These are phyloP conservation scores for Kalmanozyma brasiliensis DNA, from an alignment of 1,284 basidiomycete species.

Conservation along the genomic window DNA sequence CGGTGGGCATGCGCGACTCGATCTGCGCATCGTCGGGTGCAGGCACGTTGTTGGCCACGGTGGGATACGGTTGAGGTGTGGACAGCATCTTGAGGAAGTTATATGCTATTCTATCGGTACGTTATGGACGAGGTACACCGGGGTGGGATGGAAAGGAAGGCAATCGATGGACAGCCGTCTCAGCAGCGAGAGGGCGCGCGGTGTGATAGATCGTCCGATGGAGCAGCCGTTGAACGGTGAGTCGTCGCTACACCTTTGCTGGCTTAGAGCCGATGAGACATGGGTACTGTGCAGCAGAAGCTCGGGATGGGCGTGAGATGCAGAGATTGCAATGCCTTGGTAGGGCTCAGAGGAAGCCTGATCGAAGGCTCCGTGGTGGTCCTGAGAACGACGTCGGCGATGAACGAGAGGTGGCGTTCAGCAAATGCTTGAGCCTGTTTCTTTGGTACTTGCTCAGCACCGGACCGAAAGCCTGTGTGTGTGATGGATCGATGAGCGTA, in stretches of 20 bases:
- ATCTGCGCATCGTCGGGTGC: constrained; percentile 67
- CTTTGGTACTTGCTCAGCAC: no score
- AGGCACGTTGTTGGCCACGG: constrained; percentile 59
- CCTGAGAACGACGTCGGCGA: neutral
- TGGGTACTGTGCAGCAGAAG: constrained; percentile 14
- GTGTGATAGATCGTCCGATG: constrained; percentile 18
- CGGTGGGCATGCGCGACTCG: constrained; percentile 70
- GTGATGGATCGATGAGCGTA: no score
- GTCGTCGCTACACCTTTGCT: constrained; percentile 25
- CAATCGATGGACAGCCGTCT: neutral
- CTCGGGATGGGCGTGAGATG: neutral
- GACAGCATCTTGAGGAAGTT: constrained; percentile 60
- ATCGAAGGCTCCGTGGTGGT: no score
- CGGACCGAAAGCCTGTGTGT: no score
- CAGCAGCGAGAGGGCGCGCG: constrained; percentile 2
- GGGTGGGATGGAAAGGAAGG: neutral
- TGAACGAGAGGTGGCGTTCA: no score
- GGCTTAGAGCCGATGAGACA: constrained; percentile 23
- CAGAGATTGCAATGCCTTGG: neutral
- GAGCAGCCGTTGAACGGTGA: constrained; percentile 2
- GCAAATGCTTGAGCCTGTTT: no score
- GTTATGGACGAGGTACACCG: neutral
- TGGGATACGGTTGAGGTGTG: constrained; percentile 64
- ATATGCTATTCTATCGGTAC: constrained; percentile 12
- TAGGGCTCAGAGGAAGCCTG: neutral